These are phyloP conservation scores for Deinandra increscens DNA, from an alignment of 129 eudicot genomes.

Conservation along the genomic window DNA sequence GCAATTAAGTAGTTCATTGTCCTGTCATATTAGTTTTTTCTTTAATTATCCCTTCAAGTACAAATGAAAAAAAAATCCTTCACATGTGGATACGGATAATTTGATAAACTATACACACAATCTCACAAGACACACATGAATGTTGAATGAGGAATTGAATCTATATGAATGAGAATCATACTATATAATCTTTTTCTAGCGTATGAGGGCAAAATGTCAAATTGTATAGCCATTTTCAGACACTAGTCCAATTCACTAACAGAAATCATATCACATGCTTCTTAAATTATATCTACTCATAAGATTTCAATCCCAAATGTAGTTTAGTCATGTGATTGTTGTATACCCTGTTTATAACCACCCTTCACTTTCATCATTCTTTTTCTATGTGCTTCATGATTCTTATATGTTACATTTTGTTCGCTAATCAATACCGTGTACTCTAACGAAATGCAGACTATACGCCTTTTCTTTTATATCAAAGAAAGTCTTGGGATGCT, in stretches of 20 bases:
- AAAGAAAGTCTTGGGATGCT: constrained; percentile 73
- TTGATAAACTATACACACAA: too few species aligned
- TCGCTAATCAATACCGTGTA: constrained; percentile 23
- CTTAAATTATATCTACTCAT: neutral
- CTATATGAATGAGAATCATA: too few species aligned
- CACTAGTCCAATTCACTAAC: neutral
- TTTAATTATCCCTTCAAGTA: neutral
- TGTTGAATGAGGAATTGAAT: too few species aligned
- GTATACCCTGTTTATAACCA: neutral
- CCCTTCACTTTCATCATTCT: neutral
- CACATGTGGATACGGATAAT: too few species aligned
- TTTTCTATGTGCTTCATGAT: constrained; percentile 8
- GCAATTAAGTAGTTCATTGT: neutral
- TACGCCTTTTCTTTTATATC: constrained; percentile 69
- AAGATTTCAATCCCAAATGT: neutral
- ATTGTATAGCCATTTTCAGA: neutral
- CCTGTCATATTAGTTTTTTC: neutral
- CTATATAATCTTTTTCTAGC: neutral
- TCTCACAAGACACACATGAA: too few species aligned
- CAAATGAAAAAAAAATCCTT: too few species aligned
- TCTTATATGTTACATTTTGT: neutral
- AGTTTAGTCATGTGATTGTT: neutral
- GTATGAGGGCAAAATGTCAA: neutral
- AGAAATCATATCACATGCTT: neutral
- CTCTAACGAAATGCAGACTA: constrained; percentile 56